Conservation (phyloP, 345 rosid genomes). For the Acer negundo region DNA sequence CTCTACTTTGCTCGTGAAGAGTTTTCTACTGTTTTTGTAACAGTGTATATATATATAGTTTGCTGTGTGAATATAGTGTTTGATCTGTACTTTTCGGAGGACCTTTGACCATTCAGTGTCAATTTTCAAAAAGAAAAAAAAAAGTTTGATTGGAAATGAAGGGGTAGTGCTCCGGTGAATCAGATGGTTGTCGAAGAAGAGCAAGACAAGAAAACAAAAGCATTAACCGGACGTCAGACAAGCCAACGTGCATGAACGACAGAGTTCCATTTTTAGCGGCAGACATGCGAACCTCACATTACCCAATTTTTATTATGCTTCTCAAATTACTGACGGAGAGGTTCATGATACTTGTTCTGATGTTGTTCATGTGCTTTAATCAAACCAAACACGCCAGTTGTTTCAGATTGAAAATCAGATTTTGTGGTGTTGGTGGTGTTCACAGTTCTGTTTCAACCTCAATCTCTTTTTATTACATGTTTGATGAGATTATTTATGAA, state of each 20-base stretch:
- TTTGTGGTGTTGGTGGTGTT: not conserved
- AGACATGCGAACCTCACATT: constrained; percentile 21
- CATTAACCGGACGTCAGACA: constrained; percentile 41
- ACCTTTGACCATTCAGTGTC: too few species aligned
- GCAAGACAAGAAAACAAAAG: constrained; percentile 31
- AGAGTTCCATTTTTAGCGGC: constrained; percentile 13
- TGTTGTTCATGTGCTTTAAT: constrained; percentile 20
- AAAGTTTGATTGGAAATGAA: not conserved
- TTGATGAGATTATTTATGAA: too few species aligned
- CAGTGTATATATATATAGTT: too few species aligned
- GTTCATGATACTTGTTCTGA: not conserved
- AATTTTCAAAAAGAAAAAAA: too few species aligned
- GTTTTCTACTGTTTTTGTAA: too few species aligned
- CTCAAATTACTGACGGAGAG: not conserved
- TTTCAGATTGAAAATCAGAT: not conserved
- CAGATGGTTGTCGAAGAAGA: constrained; percentile 29
- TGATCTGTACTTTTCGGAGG: too few species aligned
- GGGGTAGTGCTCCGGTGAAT: constrained; percentile 15
- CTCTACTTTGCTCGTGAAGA: too few species aligned
- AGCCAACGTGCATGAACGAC: constrained; percentile 35
- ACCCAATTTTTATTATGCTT: not conserved
- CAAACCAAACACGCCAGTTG: constrained; percentile 10
- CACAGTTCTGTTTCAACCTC: not conserved
- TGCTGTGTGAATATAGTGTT: too few species aligned
- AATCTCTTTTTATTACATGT: not conserved